phyloP scores from a whole-genome alignment of 2,329 filamentous ascomycete genomes.

The Exophiala spinifera region DNA sequence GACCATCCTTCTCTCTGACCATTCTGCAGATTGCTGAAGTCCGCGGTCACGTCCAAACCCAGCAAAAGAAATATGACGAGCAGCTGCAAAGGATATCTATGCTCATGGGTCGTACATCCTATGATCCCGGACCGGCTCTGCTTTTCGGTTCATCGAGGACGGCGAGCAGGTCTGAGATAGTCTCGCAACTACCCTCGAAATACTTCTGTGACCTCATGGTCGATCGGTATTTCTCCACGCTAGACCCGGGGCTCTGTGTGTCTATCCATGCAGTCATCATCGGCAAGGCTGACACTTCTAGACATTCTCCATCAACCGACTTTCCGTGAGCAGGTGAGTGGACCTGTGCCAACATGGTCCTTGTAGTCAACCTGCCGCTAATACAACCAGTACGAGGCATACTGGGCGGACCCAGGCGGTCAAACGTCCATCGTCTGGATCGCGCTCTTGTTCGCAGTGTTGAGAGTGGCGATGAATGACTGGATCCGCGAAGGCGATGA shows the following conservation, averaged over 20 bases:
- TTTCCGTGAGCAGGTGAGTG: slow-evolving; percentile 61
- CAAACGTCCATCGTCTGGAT: slow-evolving; percentile 9
- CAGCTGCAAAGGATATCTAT: slow-evolving; percentile 71
- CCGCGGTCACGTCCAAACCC: slow-evolving; percentile 38
- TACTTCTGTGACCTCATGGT: slow-evolving; percentile 80
- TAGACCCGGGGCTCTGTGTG: slow-evolving; percentile 54
- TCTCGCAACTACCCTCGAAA: slow-evolving; percentile 74
- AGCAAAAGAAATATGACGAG: slow-evolving; percentile 84
- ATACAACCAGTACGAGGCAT: slow-evolving; percentile 10
- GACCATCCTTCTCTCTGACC: slow-evolving; percentile 60
- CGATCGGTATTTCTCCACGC: slow-evolving; percentile 83
- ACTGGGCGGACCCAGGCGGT: slow-evolving; percentile 10
- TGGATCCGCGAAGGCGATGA: slow-evolving; percentile 16
- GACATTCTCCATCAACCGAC: slow-evolving; percentile 77
- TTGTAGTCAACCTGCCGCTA: no score
- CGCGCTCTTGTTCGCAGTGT: slow-evolving; percentile 11
- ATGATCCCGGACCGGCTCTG: slow-evolving; percentile 66
- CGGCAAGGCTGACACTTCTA: slow-evolving; percentile 13
- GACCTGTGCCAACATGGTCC: no score
- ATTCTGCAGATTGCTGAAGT: slow-evolving; percentile 13
- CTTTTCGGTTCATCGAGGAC: slow-evolving; percentile 69
- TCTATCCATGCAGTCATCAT: background rate
- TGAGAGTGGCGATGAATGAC: slow-evolving; percentile 16
- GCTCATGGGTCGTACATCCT: slow-evolving; percentile 47
- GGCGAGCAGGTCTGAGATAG: slow-evolving; percentile 70